These are phyloP conservation scores for Gardenia jasminoides DNA, from an alignment of 257 asterid species.

Conservation along the genomic window DNA sequence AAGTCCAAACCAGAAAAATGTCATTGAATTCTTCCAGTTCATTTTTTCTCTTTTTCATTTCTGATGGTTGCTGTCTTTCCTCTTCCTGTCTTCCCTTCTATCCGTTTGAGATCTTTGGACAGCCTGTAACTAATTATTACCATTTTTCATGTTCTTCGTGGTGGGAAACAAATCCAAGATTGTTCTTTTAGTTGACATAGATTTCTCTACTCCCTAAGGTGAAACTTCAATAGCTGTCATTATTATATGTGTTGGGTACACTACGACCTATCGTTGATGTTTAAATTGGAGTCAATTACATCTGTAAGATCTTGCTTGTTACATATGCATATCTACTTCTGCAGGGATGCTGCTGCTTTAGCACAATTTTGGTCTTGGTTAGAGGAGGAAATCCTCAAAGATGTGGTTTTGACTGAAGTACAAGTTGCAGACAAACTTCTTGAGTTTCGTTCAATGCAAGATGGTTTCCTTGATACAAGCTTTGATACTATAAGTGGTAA, in stretches of 20 bases:
- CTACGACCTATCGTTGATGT: background rate
- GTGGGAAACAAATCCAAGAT: background rate
- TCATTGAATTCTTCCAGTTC: background rate
- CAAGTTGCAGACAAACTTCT: conserved; percentile 82
- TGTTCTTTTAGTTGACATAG: background rate
- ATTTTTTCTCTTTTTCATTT: background rate
- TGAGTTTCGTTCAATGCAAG: conserved; percentile 83
- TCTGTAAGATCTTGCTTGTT: conserved; percentile 1
- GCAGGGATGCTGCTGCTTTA: conserved; percentile 94
- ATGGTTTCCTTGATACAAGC: conserved; percentile 86
- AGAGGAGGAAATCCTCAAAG: conserved; percentile 68
- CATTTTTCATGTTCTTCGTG: background rate
- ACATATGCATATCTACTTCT: conserved; percentile 10
- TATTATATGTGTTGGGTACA: background rate
- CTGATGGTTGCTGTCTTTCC: background rate
- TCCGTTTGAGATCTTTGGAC: background rate
- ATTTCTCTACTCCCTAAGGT: background rate
- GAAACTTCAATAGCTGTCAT: background rate
- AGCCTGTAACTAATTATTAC: background rate
- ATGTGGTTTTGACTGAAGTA: conserved; percentile 65
- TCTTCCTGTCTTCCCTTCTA: background rate
- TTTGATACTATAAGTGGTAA: conserved; percentile 97
- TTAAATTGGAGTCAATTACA: background rate
- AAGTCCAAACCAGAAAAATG: background rate
- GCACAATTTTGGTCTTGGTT: conserved; percentile 96